A percentile compares a stretch with the other conserved stretches of the same genome.
Evolutionary conservation across 2,329 filamentous ascomycete genomes (phyloP).

Genomic region (Penicillium occitanis): DNA sequence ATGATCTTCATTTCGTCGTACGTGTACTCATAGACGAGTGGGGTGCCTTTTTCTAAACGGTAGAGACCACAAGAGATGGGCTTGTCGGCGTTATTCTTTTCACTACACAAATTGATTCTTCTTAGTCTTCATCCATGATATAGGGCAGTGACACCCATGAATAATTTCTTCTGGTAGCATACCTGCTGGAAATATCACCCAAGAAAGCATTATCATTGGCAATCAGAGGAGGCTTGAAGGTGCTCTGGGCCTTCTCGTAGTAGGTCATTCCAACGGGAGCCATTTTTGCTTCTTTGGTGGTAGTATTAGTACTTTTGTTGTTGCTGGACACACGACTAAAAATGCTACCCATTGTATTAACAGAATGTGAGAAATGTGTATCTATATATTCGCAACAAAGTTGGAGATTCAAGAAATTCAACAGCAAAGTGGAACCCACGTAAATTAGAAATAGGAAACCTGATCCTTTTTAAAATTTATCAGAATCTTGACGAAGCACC

Average conservation of each 20-base stretch:
- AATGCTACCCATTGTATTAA: constrained; percentile 11
- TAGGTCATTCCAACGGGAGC: constrained; percentile 46
- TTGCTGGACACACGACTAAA: constrained; percentile 16
- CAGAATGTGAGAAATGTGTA: not conserved
- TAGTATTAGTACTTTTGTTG: not conserved
- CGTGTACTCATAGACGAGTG: constrained; percentile 66
- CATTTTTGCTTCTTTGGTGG: constrained; percentile 19
- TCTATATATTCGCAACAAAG: not conserved
- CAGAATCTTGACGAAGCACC: not conserved
- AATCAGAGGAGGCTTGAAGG: constrained; percentile 64
- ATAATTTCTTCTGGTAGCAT: too few species aligned
- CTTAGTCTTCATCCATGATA: not conserved
- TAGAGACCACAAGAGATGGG: constrained; percentile 66
- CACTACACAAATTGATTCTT: constrained; percentile 36
- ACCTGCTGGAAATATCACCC: constrained; percentile 61
- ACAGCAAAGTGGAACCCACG: not conserved
- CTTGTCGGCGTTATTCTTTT: constrained; percentile 56
- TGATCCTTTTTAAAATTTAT: constrained; percentile 11
- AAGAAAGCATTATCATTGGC: constrained; percentile 68
- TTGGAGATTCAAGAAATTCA: not conserved
- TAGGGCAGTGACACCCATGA: too few species aligned
- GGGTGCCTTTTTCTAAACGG: constrained; percentile 65
- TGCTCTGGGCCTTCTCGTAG: constrained; percentile 58
- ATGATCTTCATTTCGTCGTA: constrained; percentile 77
- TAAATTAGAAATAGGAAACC: constrained; percentile 1